phyloP scores from a whole-genome alignment of 192 early-diverging fungal genomes.

The Coemansia sp. region DNA sequence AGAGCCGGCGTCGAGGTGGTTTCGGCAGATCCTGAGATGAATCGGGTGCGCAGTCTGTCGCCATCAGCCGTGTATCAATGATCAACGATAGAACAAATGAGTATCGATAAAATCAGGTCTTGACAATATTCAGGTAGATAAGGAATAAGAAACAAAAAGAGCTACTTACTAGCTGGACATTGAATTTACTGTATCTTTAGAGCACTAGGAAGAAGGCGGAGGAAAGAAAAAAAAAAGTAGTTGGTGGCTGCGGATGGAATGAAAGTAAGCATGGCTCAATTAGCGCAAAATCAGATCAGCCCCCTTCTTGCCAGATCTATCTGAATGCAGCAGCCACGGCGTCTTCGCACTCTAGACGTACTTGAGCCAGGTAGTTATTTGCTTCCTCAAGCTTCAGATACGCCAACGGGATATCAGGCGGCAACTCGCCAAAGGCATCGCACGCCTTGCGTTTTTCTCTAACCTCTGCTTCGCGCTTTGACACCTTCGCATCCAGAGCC shows the following conservation, averaged over 20 bases:
- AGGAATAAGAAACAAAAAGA: background rate
- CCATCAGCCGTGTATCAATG: background rate
- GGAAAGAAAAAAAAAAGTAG: background rate
- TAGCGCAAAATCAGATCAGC: background rate
- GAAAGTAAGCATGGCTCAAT: background rate
- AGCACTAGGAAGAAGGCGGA: background rate
- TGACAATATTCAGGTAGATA: background rate
- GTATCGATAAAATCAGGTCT: background rate
- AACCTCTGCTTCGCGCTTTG: slow-evolving; percentile 6
- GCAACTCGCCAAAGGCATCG: slow-evolving; percentile 30
- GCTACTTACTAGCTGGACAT: too few species aligned
- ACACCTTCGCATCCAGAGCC: slow-evolving; percentile 7
- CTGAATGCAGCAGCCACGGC: slow-evolving; percentile 28
- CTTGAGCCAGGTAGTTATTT: slow-evolving; percentile 17
- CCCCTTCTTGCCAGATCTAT: background rate
- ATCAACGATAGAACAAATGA: background rate
- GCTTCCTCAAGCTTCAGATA: slow-evolving; percentile 42
- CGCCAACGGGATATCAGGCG: slow-evolving; percentile 38
- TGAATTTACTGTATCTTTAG: background rate
- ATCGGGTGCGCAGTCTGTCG: background rate
- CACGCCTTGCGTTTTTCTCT: slow-evolving; percentile 11
- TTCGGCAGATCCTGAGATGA: background rate
- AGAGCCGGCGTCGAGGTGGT: slow-evolving; percentile 18
- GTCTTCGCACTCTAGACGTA: slow-evolving; percentile 33
- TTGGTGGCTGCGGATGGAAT: background rate